Base-by-base conservation (phyloP, 2,329 filamentous ascomycete species). In the Gnomoniopsis sp. region DNA sequence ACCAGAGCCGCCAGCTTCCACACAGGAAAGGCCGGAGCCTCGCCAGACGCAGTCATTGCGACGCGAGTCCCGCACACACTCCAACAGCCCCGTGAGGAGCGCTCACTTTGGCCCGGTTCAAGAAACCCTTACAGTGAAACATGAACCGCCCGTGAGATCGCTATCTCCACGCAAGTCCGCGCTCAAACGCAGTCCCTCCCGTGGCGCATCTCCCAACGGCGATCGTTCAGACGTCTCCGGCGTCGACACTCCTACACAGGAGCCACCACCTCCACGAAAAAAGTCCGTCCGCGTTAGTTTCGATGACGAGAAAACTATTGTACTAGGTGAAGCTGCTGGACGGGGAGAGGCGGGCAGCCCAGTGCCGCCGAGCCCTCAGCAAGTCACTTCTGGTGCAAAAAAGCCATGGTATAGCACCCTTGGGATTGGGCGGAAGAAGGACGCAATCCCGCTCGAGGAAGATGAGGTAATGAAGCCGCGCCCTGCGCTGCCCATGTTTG, bases 131-230 rank as follows among this genome's bases (percentile, higher is more conserved):
- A 74, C 79, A 1, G 77, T 88, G 30, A 86, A 79, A 62, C 89
- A 93, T 67, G 81, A 85, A 55, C 90, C 89, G 6, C 86, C 88
- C 22, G 77, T 85, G 33, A 81, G 90, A 50, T 90, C 89, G 6
- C 76, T 89, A 12, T 92, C 89, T 0, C 90, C 90, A 11, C 85
- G 86, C 49, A 93, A 93, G 70, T 91, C 89, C 1, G 89, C 89
- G 1, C 68, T 93, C 62, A 93, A 93, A 69, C 79, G 77, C 1
- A 85, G 83, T 51, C 80, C 85, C 1, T 78, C 81, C 58, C 67
- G 81, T 66, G 75, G 79, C 63, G 66, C 76, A 36, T 80, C 85
- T 55, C 78, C 85, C 49, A 74, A 80, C 49, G 75, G 79, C 63
- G 72, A 78, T 58, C 67, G 76, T 23, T 81, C 80, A 3, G 80